Percentiles rank a stretch among this genome's conserved stretches.
These are phyloP conservation scores for Metarhizium robertsii DNA, from an alignment of 2,329 filamentous ascomycete genomes.

Conservation along the genomic window DNA sequence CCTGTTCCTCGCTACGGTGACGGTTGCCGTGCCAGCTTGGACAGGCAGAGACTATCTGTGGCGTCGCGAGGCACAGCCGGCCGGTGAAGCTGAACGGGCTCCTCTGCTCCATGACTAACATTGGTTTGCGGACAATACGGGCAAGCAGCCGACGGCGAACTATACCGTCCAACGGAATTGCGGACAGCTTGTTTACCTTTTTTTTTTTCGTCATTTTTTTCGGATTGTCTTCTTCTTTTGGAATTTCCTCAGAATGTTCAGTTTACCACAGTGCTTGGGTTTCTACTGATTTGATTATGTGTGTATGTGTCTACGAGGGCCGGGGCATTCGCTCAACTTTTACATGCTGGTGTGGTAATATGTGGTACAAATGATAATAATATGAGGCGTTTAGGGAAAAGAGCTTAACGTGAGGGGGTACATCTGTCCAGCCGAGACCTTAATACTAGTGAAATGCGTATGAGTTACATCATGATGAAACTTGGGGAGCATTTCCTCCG, in stretches of 20 bases:
- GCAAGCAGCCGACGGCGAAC: too few relatives aligned
- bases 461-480: too few relatives aligned
- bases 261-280: neutral
- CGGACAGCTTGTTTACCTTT: too few relatives aligned
- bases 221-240: too few relatives aligned
- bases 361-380: too few relatives aligned
- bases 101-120: slow-evolving; percentile 45
- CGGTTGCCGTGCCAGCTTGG: slow-evolving; percentile 55
- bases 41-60: slow-evolving; percentile 48
- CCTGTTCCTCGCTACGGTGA: slow-evolving; percentile 59
- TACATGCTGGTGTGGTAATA: neutral
- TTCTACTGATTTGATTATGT: neutral
- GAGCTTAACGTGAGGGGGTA: too few relatives aligned
- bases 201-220: too few relatives aligned
- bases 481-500: too few relatives aligned
- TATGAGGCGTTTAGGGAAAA: neutral
- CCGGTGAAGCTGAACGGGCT: slow-evolving; percentile 46
- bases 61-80: slow-evolving; percentile 27
- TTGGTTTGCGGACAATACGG: too few relatives aligned
- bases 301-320: neutral
- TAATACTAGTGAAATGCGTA: too few relatives aligned
- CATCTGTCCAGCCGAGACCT: too few relatives aligned
- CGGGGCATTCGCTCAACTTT: neutral
- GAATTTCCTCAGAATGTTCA: neutral
- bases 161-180: too few relatives aligned